These are phyloP conservation scores for Fusarium torulosum DNA, from an alignment of 2,329 filamentous ascomycete species.

Conservation along the genomic window DNA sequence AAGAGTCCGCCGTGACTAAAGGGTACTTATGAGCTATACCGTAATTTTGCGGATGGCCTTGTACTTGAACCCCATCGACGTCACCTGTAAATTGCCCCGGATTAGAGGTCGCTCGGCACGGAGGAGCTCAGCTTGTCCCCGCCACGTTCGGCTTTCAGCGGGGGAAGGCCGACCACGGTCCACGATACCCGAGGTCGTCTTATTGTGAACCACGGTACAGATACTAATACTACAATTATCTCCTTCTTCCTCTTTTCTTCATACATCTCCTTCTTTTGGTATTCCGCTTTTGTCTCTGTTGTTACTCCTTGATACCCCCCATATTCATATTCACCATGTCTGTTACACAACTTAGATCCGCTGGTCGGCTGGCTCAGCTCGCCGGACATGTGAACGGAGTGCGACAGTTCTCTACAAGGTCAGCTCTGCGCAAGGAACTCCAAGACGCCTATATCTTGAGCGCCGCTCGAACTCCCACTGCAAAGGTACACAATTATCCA, in stretches of 20 bases:
- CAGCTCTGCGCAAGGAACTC: slow-evolving; percentile 72
- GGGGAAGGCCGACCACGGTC: slow-evolving; percentile 55
- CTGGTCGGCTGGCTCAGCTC: slow-evolving; percentile 53
- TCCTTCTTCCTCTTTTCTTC: slow-evolving; percentile 1
- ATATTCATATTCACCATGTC: slow-evolving; percentile 31
- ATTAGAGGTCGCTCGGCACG: slow-evolving; percentile 42
- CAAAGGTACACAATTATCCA: slow-evolving; percentile 71
- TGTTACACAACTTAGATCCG: slow-evolving; percentile 51
- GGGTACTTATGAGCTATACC: background rate
- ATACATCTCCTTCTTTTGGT: background rate
- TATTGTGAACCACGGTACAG: background rate
- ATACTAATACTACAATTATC: slow-evolving; percentile 18
- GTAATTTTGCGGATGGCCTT: background rate
- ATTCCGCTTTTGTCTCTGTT: slow-evolving; percentile 7
- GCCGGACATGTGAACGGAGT: slow-evolving; percentile 56
- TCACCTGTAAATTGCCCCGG: slow-evolving; percentile 35
- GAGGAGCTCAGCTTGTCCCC: slow-evolving; percentile 25
- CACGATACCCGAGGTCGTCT: slow-evolving; percentile 43
- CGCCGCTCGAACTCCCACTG: slow-evolving; percentile 88
- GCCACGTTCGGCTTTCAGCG: slow-evolving; percentile 48
- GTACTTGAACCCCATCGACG: slow-evolving; percentile 27
- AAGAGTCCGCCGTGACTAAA: background rate
- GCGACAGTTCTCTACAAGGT: slow-evolving; percentile 62
- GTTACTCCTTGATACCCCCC: slow-evolving; percentile 19
- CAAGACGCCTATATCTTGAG: slow-evolving; percentile 95